Base-by-base conservation (phyloP, 1,284 basidiomycete genomes). In the Phylloboletellus chloephorus region DNA sequence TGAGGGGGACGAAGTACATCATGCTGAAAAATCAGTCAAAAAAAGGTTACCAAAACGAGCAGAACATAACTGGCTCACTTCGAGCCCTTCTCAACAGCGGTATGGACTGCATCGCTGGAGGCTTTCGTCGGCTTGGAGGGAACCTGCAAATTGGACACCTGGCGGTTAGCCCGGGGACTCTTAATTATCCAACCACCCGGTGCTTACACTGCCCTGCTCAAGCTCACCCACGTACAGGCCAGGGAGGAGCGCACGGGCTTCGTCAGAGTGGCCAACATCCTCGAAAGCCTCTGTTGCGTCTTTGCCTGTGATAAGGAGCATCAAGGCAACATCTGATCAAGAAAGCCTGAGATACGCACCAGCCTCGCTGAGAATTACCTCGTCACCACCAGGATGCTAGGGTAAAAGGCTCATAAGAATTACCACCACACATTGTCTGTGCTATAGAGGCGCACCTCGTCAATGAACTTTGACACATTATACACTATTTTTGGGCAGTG, bases 251-350 rank as follows among this genome's bases (percentile, higher is more conserved):
- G 74, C 82, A 46, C 95, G 83, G 12, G 95, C 96, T 67, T 98
- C 96, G 60, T 98, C 96, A 12, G 94, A 98, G 77, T 98, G 95
- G 31, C 96, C 95, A 35, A 98, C 94, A 65, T 98, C 96, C 71
- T 98, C 96, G 60, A 98, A 99, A 9, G 95, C 92, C 64, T 98
- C 96, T 31, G 95, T 96, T 20, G 92, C 93, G 65, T 98, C 94
- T 62, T 86, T 83, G 56, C 85, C 87, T 88, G 57, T 15, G 50
- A 47, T 41, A 21, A 35, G 38, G 22, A 16, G 41, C 23, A 35
- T 41, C 29, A 38, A 38, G n/a, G 34, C 43, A 36, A 10, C 21
- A n/a, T n/a, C n/a, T 30, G 16, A 25, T 3, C 17, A 22, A 44
- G 39, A 9, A 33, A 43, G 21, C 3, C 38, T 31, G 25, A 48